Evolutionary conservation across 2,329 filamentous ascomycete species (phyloP).

Genomic region (Arthroderma uncinatum): DNA sequence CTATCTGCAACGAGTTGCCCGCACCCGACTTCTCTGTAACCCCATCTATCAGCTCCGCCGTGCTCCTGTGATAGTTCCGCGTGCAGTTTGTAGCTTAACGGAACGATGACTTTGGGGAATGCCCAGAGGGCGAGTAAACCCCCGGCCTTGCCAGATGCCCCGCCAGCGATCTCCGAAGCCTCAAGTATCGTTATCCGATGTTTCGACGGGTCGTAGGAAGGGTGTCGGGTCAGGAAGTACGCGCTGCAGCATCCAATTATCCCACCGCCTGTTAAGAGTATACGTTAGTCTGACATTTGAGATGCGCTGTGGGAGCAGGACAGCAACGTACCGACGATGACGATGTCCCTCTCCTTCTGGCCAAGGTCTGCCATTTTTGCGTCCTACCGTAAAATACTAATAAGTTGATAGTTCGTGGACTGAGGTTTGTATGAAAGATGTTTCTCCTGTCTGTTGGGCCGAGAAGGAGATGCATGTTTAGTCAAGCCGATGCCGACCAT

Average conservation of each 20-base stretch:
- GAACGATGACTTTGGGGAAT: conserved; percentile 73
- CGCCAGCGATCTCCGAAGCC: conserved; percentile 73
- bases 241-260: conserved; percentile 87
- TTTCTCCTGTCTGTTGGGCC: too few species aligned
- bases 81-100: conserved; percentile 74
- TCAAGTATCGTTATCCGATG: conserved; percentile 81
- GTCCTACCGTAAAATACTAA: not conserved
- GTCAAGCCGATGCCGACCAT: too few species aligned
- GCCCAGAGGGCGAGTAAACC: conserved; percentile 86
- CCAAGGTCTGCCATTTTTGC: not conserved
- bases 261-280: conserved; percentile 55
- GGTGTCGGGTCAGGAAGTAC: conserved; percentile 81
- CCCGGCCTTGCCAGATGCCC: conserved; percentile 88
- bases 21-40: conserved; percentile 68
- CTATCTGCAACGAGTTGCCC: conserved; percentile 51
- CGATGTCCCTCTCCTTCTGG: conserved; percentile 26
- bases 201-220: conserved; percentile 60
- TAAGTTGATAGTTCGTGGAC: not conserved
- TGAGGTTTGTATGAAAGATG: too few species aligned
- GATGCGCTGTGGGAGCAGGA: not conserved
- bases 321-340: conserved; percentile 29
- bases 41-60: conserved; percentile 67
- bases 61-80: conserved; percentile 75
- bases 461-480: too few species aligned
- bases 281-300: not conserved